Evolutionary conservation across 2,329 filamentous ascomycete genomes (phyloP), one percentile per base, ranked within the genome.

Genomic region (Cryphonectria japonica): DNA sequence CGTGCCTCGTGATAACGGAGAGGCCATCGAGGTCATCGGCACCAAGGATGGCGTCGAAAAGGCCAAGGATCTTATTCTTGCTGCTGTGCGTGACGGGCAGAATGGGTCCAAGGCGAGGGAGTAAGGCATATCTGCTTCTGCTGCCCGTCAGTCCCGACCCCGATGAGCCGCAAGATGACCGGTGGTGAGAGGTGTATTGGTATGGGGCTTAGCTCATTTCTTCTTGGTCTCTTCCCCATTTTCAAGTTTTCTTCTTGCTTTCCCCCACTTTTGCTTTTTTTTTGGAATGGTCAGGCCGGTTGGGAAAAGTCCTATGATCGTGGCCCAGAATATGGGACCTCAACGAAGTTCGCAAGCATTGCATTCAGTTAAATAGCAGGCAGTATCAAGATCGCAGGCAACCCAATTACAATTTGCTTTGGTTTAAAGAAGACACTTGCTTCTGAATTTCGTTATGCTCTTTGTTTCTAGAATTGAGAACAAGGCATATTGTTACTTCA

Each of bases 11-110:
- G 91, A 93, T 77, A 92, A 97, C 81, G 86, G 88, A 65, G 95
- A 98, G 81, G 93, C 95, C 4, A 98, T 99, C 79, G 94, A 97
- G 84, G 92, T 99, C 77, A 86, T 92, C 50, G 96, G 96, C 54
- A 88, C 87, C 69, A 88, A 88, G 78, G 92, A 94, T 22, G 94
- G 93, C 16, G 89, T 97, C 52, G 93, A 98, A 82, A 87, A 92
- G 80, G 96, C 96, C 66, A 94, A 92, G 83, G 91, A 97, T 72
- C 86, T 97, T 79, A 98, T 99, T 73, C 83, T 99, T 73, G 90
- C 93, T 72, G 93, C 94, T 74, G 92, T 98, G 14, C 86, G 87
- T 68, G 89, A 91, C 70, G 91, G 89, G 37, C 74, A 80, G 59
- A 80, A 76, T 76, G 79, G 76, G 62, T 76, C 71, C 59, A 73